These are phyloP conservation scores for Abrus pulchellus DNA, from an alignment of 306 rosid species.

Conservation along the genomic window DNA sequence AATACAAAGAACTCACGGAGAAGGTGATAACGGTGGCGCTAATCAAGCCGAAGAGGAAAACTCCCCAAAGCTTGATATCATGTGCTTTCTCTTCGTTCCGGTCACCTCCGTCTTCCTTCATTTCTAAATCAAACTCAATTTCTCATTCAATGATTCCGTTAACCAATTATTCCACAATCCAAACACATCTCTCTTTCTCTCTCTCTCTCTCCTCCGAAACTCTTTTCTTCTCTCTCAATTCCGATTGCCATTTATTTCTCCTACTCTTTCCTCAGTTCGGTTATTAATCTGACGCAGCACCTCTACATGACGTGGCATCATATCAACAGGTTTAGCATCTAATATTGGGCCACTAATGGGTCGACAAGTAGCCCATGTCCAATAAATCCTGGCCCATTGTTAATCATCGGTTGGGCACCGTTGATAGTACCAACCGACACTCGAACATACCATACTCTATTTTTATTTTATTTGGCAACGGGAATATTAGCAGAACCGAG, in stretches of 20 bases:
- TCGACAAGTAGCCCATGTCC: conserved; percentile 28
- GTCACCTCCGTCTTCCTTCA: conserved; percentile 61
- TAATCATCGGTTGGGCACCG: background rate
- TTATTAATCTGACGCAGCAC: conserved; percentile 20
- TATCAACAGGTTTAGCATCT: background rate
- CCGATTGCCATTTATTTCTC: conserved; percentile 1
- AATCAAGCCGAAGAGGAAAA: conserved; percentile 73
- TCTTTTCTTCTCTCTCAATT: background rate
- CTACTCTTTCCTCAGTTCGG: background rate
- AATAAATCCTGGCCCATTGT: conserved; percentile 25
- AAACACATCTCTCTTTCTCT: conserved; percentile 51
- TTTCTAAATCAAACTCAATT: conserved; percentile 39
- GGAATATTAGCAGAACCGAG: background rate
- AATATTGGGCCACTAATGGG: conserved; percentile 31
- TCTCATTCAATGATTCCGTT: conserved; percentile 3
- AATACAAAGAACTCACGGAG: conserved; percentile 64
- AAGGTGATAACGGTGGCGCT: conserved; percentile 81
- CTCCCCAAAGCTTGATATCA: conserved; percentile 76
- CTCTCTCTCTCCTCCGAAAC: background rate
- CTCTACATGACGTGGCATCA: conserved; percentile 18
- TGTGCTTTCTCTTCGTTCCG: conserved; percentile 54
- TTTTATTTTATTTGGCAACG: background rate
- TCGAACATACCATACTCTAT: background rate
- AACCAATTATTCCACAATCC: conserved; percentile 37
- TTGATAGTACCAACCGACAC: conserved; percentile 56